Evolutionary conservation across 176 grass and related monocot species (phyloP).

Genomic region (Eremochloa ophiuroides): DNA sequence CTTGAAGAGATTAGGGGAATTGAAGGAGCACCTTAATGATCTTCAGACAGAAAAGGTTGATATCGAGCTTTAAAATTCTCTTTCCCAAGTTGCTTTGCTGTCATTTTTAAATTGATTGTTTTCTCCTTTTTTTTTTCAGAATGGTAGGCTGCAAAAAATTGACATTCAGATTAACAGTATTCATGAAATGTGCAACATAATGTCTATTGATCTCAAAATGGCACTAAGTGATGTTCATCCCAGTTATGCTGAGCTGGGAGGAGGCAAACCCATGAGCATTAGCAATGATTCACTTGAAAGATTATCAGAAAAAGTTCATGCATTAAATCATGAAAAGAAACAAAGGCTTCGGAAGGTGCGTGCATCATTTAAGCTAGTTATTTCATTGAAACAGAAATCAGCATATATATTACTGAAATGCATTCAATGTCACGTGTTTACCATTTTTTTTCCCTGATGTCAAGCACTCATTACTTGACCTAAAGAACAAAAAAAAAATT

Average conservation of each 20-base stretch:
- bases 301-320: constrained; percentile 47
- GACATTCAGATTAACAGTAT: constrained; percentile 50
- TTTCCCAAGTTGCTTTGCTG: not conserved
- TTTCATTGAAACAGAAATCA: not conserved
- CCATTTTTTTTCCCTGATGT: not conserved
- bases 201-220: constrained; percentile 73
- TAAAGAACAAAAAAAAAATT: not conserved
- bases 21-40: constrained; percentile 59
- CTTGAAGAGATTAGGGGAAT: constrained; percentile 45
- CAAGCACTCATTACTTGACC: not conserved
- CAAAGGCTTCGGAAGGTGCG: constrained; percentile 71
- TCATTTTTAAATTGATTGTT: constrained; percentile 11
- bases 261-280: constrained; percentile 44
- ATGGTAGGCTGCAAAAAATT: constrained; percentile 67
- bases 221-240: constrained; percentile 67
- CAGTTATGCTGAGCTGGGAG: constrained; percentile 49
- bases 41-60: constrained; percentile 79
- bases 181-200: constrained; percentile 56
- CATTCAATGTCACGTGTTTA: not conserved
- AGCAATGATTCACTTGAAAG: constrained; percentile 60
- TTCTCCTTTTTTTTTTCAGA: constrained; percentile 59
- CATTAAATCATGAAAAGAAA: constrained; percentile 71
- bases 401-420: not conserved
- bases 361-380: not conserved
- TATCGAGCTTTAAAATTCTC: not conserved